phyloP scores from a whole-genome alignment of 2,329 filamentous ascomycete species.

The Sodiomyces alkalinus region DNA sequence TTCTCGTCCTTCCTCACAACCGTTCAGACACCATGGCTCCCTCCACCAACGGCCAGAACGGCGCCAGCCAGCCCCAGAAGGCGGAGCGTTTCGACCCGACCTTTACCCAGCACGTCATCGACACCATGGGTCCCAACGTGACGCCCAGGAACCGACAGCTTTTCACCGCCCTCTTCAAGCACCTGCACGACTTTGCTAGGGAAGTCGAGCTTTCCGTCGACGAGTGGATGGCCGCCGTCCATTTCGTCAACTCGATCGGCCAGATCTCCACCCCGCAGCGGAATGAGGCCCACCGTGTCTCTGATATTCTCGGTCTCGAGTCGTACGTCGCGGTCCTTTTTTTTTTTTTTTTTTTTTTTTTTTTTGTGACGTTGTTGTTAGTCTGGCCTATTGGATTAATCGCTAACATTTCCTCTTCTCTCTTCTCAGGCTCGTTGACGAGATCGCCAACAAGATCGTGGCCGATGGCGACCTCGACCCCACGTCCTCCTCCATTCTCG shows the following conservation, averaged over 20 bases:
- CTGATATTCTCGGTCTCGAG: conserved; percentile 54
- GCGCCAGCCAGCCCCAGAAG: not conserved
- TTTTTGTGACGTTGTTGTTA: too few relatives aligned
- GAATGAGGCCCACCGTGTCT: conserved; percentile 54
- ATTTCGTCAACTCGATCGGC: conserved; percentile 51
- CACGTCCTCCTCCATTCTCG: conserved; percentile 51
- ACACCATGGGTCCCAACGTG: conserved; percentile 47
- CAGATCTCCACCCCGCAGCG: conserved; percentile 45
- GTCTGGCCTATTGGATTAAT: conserved; percentile 10
- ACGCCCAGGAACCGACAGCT: conserved; percentile 41
- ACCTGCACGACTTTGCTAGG: conserved; percentile 53
- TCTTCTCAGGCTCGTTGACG: too few relatives aligned
- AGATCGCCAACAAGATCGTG: conserved; percentile 47
- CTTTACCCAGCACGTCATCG: conserved; percentile 50
- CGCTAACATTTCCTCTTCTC: too few relatives aligned
- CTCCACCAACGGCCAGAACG: not conserved
- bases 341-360: too few relatives aligned
- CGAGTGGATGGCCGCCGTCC: conserved; percentile 50
- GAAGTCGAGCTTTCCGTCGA: conserved; percentile 51
- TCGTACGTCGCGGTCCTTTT: conserved; percentile 37
- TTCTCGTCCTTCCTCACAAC: too few relatives aligned
- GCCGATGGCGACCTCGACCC: too few relatives aligned
- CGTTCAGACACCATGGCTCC: too few relatives aligned
- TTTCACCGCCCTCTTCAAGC: conserved; percentile 41
- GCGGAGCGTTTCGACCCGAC: conserved; percentile 10